phyloP scores from a whole-genome alignment of 192 early-diverging fungal species.

The Umbelopsis sp. region DNA sequence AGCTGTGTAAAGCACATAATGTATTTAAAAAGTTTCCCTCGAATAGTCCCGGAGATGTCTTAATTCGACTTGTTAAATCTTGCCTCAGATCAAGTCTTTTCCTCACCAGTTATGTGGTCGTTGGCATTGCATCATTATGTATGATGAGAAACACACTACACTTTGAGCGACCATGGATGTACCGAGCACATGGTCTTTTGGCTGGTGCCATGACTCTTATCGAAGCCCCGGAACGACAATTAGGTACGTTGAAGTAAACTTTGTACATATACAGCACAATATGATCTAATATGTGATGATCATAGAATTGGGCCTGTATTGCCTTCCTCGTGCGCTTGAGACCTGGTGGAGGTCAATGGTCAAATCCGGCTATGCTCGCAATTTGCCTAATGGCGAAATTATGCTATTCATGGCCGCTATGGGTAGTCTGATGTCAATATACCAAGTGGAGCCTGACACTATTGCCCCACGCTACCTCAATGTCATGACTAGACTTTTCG shows the following conservation, averaged over 20 bases:
- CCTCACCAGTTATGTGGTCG: conserved; percentile 55
- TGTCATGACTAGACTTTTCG: conserved; percentile 80
- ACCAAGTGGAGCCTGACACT: conserved; percentile 75
- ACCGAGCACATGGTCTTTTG: conserved; percentile 54
- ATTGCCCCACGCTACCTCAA: conserved; percentile 77
- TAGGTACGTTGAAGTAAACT: conserved; percentile 29
- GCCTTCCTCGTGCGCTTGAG: conserved; percentile 78
- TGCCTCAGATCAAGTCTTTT: conserved; percentile 63
- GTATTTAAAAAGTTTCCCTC: neutral
- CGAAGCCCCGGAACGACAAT: conserved; percentile 62
- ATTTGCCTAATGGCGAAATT: conserved; percentile 72
- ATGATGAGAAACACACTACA: conserved; percentile 50
- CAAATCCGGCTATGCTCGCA: conserved; percentile 57
- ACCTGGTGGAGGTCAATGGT: conserved; percentile 64
- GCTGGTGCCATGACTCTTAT: conserved; percentile 62
- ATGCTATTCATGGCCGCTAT: conserved; percentile 72
- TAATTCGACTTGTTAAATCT: conserved; percentile 53
- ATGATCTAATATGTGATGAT: neutral
- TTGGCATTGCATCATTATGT: conserved; percentile 57
- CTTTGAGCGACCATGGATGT: conserved; percentile 51
- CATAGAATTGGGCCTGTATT: conserved; percentile 84
- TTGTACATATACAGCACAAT: neutral
- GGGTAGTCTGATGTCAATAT: conserved; percentile 80
- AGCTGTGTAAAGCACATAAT: neutral
- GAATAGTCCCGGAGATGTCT: conserved; percentile 42